Evolutionary conservation across 768 basidiomycete species (phyloP).

Genomic region (Infundibulicybe gibba): DNA sequence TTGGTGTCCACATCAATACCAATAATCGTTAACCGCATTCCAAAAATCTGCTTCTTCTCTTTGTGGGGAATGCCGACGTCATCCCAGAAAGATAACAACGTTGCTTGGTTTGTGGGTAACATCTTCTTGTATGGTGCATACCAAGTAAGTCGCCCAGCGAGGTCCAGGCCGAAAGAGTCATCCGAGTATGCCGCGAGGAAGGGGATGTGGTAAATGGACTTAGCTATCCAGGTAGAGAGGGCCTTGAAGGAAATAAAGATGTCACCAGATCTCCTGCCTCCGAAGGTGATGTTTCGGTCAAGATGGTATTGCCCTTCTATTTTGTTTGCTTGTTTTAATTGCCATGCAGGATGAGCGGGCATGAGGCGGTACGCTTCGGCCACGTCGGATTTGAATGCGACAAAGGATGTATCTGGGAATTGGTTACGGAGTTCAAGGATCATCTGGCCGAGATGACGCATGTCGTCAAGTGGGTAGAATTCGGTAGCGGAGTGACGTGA

Average conservation of each 20-base stretch:
- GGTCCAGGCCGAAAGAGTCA: background rate
- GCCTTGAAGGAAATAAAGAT: background rate
- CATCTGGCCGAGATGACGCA: background rate
- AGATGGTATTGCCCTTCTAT: background rate
- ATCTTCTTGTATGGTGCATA: constrained; percentile 18
- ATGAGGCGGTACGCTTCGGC: constrained; percentile 28
- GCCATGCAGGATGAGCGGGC: constrained; percentile 35
- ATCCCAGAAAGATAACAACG: constrained; percentile 36
- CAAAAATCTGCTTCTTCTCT: constrained; percentile 33
- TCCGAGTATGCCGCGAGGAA: background rate
- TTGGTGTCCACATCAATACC: constrained; percentile 33
- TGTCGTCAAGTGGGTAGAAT: background rate
- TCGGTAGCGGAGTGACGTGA: background rate
- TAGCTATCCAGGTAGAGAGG: background rate
- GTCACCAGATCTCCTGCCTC: background rate
- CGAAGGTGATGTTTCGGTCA: background rate
- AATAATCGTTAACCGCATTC: constrained; percentile 26
- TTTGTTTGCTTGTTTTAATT: constrained; percentile 16
- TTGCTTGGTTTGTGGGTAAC: constrained; percentile 26
- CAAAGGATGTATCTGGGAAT: background rate
- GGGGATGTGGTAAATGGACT: background rate
- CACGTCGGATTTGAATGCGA: constrained; percentile 33
- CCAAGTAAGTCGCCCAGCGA: constrained; percentile 3
- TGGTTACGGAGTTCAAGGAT: background rate
- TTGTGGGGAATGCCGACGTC: constrained; percentile 34